These are phyloP conservation scores for Tolypocladium inflatum DNA, from an alignment of 2,329 filamentous ascomycete genomes.

Conservation along the genomic window DNA sequence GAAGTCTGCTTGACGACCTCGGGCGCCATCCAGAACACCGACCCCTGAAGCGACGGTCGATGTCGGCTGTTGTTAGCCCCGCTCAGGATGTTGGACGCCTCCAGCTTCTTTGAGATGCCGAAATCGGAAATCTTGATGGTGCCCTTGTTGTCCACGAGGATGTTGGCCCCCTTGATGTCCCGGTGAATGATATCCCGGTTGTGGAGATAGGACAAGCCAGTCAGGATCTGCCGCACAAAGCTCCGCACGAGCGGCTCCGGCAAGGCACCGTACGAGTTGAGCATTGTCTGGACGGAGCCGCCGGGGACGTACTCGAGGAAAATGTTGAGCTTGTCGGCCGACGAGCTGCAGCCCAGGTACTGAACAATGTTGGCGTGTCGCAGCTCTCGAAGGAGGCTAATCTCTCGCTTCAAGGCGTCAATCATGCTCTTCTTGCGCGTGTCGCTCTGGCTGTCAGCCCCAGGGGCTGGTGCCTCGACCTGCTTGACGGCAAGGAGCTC, in stretches of 20 bases:
- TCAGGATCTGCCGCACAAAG: conserved; percentile 92
- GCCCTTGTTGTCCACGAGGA: conserved; percentile 97
- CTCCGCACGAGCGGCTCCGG: conserved; percentile 89
- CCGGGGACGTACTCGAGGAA: conserved; percentile 98
- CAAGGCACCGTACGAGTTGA: conserved; percentile 94
- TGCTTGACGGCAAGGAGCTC: conserved; percentile 98
- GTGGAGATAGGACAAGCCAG: conserved; percentile 87
- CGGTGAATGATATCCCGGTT: conserved; percentile 93
- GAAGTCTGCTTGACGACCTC: conserved; percentile 97
- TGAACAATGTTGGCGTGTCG: conserved; percentile 97
- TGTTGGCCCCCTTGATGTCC: conserved; percentile 98
- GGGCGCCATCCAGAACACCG: conserved; percentile 99
- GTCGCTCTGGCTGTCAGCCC: conserved; percentile 72
- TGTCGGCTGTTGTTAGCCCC: conserved; percentile 59
- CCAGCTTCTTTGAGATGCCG: conserved; percentile 95
- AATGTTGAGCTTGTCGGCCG: conserved; percentile 91
- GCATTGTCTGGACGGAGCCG: conserved; percentile 95
- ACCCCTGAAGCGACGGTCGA: conserved; percentile 79
- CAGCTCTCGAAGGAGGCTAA: conserved; percentile 83
- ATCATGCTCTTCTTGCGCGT: conserved; percentile 97
- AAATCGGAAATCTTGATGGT: conserved; percentile 99
- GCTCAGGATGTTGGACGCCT: conserved; percentile 75
- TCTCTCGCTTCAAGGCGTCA: conserved; percentile 92
- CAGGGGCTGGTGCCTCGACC: conserved; percentile 77
- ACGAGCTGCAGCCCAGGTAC: conserved; percentile 90